Evolutionary conservation across 176 grass and related monocot genomes (phyloP).

Genomic region (Ampelocalamus luodianensis): DNA sequence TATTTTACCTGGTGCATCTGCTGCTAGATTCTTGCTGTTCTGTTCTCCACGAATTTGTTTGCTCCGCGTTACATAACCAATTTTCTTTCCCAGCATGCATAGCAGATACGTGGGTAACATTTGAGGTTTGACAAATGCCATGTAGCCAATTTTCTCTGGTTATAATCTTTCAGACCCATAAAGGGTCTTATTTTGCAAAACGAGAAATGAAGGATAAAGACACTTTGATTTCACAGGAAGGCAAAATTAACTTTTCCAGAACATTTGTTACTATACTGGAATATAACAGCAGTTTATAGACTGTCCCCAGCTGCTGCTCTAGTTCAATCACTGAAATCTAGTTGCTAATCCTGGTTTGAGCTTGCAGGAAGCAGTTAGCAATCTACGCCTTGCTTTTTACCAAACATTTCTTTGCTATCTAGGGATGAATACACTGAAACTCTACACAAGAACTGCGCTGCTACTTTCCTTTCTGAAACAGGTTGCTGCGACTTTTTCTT

Average conservation of each 20-base stretch:
- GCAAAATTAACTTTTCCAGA: background rate
- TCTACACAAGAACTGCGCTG: conserved; percentile 18
- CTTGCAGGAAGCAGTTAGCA: background rate
- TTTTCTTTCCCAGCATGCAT: background rate
- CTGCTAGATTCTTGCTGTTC: background rate
- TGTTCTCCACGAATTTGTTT: background rate
- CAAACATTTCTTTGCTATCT: conserved; percentile 1
- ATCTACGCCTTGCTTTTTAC: background rate
- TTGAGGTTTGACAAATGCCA: background rate
- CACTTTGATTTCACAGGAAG: background rate
- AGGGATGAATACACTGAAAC: background rate
- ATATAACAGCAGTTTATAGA: background rate
- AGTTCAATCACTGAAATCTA: background rate
- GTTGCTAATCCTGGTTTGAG: background rate
- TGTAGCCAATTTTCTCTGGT: too few relatives aligned
- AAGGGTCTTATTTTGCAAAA: background rate
- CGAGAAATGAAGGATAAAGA: background rate
- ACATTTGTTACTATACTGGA: background rate
- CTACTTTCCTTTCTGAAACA: background rate
- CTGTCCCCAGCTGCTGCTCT: conserved; percentile 5
- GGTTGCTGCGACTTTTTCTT: background rate
- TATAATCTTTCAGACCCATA: background rate
- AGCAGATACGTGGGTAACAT: background rate
- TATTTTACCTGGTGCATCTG: background rate
- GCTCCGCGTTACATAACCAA: background rate